Evolutionary conservation across 768 basidiomycete genomes (phyloP).

Genomic region (Phylloporus sp.): DNA sequence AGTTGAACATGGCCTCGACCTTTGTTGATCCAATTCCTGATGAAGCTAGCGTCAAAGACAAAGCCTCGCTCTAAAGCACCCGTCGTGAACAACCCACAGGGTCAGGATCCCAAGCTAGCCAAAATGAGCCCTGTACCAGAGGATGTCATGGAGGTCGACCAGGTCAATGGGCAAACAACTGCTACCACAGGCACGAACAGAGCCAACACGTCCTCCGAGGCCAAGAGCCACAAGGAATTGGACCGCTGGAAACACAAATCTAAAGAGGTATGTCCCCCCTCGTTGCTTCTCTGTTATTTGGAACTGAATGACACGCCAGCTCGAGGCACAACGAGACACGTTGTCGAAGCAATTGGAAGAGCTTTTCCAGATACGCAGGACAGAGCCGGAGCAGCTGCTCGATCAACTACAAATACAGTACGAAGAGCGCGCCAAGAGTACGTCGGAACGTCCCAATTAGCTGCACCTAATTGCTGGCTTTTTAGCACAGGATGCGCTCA

Average conservation of each 20-base stretch:
- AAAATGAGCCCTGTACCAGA: slow-evolving; percentile 4
- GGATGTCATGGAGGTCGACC: slow-evolving; percentile 16
- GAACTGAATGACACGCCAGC: slow-evolving; percentile 11
- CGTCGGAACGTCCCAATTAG: slow-evolving; percentile 3
- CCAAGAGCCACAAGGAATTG: slow-evolving; percentile 20
- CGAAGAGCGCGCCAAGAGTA: slow-evolving; percentile 52
- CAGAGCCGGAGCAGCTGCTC: slow-evolving; percentile 61
- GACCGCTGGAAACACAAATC: slow-evolving; percentile 31
- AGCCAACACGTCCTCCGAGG: slow-evolving; percentile 10
- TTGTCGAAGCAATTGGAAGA: slow-evolving; percentile 58
- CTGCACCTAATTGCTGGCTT: slow-evolving; percentile 4
- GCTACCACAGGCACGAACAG: slow-evolving; percentile 10
- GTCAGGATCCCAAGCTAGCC: slow-evolving; percentile 2
- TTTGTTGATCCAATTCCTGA: not conserved
- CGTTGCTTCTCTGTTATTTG: not conserved
- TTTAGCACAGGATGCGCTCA: slow-evolving; percentile 53
- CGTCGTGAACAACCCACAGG: slow-evolving; percentile 3
- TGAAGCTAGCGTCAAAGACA: slow-evolving; percentile 12
- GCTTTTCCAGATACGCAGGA: slow-evolving; percentile 50
- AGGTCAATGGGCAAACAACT: not conserved
- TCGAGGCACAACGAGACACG: slow-evolving; percentile 41
- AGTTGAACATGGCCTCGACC: too few species aligned
- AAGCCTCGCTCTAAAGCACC: slow-evolving; percentile 16
- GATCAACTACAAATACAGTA: slow-evolving; percentile 47
- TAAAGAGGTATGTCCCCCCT: slow-evolving; percentile 18